These are phyloP conservation scores for Sphaerulina populicola DNA, from an alignment of 2,329 filamentous ascomycete genomes.

Conservation along the genomic window DNA sequence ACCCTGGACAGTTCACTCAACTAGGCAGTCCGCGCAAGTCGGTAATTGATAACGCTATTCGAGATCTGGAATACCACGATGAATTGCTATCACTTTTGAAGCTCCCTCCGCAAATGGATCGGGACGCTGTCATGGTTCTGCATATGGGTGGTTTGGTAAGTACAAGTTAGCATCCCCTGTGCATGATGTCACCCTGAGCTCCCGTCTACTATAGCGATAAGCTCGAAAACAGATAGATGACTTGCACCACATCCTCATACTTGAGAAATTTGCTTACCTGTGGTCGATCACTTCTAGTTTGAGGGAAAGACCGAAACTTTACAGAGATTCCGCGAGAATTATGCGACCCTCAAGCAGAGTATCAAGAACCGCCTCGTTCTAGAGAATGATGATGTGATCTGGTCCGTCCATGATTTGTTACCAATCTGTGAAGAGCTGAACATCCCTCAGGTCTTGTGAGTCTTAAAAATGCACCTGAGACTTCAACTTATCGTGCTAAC, in stretches of 20 bases:
- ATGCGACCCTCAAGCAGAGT: slow-evolving; percentile 54
- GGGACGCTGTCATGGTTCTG: slow-evolving; percentile 86
- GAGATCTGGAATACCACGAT: slow-evolving; percentile 80
- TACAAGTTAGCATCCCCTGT: too few species aligned
- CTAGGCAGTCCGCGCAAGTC: slow-evolving; percentile 71
- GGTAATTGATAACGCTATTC: slow-evolving; percentile 66
- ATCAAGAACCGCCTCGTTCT: slow-evolving; percentile 76
- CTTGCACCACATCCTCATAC: too few species aligned
- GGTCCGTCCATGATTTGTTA: slow-evolving; percentile 83
- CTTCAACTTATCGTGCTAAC: background rate
- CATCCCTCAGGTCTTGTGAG: slow-evolving; percentile 69
- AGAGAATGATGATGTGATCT: slow-evolving; percentile 90
- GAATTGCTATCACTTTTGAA: slow-evolving; percentile 72
- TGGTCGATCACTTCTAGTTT: slow-evolving; percentile 40
- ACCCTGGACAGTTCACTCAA: slow-evolving; percentile 90
- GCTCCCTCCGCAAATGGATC: slow-evolving; percentile 67
- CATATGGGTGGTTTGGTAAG: slow-evolving; percentile 70
- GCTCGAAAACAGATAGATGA: too few species aligned
- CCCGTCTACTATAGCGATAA: too few species aligned
- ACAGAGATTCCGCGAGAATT: slow-evolving; percentile 68
- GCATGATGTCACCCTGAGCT: too few species aligned
- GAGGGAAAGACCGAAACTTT: slow-evolving; percentile 77
- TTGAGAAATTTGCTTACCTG: too few species aligned
- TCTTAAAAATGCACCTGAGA: background rate
- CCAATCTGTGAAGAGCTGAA: slow-evolving; percentile 89